Conservation (phyloP, 257 asterid species). For the Gentiana macrophylla region DNA sequence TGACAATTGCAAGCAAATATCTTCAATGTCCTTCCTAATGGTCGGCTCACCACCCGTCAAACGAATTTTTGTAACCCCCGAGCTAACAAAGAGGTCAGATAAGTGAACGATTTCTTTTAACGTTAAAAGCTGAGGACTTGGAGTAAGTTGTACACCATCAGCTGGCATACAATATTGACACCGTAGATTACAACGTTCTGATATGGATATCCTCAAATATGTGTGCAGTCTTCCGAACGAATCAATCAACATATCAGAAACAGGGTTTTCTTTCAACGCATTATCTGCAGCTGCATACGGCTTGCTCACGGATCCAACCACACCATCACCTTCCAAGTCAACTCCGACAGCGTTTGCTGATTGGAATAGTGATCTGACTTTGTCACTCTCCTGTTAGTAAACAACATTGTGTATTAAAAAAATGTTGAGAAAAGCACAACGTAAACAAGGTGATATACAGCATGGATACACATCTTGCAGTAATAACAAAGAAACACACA, state of each 20-base stretch:
- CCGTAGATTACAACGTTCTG: conserved; percentile 90
- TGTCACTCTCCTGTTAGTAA: conserved; percentile 33
- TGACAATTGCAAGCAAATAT: conserved; percentile 64
- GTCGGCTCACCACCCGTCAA: conserved; percentile 97
- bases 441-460: too few species aligned
- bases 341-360: conserved; percentile 20
- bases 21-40: conserved; percentile 77
- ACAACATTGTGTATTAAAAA: conserved; percentile 5
- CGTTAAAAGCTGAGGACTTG: conserved; percentile 54
- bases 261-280: conserved; percentile 25
- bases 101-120: conserved; percentile 62
- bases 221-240: conserved; percentile 90
- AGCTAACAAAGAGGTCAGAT: conserved; percentile 68
- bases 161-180: conserved; percentile 99
- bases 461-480: not conserved
- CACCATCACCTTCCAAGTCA: conserved; percentile 12
- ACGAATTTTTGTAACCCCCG: conserved; percentile 87
- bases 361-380: conserved; percentile 14
- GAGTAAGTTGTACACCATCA: conserved; percentile 84
- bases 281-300: conserved; percentile 43
- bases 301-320: conserved; percentile 22
- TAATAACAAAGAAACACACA: not conserved
- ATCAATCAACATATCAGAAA: conserved; percentile 66
- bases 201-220: conserved; percentile 81
- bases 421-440: not conserved